A percentile compares a stretch with the other conserved stretches of the same genome.
Conservation (phyloP, 805 yeast genomes). For the Starmerella cellae region DNA sequence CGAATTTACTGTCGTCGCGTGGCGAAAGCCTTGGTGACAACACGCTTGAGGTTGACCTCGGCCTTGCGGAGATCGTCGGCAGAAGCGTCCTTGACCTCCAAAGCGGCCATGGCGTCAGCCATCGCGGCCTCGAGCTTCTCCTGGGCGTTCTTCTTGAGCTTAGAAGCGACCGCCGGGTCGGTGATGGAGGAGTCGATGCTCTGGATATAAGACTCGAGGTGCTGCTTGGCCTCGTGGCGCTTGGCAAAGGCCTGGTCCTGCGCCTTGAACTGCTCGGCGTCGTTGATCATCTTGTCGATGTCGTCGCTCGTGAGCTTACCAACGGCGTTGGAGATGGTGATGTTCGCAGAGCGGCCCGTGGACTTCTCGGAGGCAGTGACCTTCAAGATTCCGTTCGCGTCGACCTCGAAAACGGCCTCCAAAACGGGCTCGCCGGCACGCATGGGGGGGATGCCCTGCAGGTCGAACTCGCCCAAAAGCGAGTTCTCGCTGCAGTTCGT, state of each 20-base stretch:
- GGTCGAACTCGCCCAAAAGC: constrained; percentile 95
- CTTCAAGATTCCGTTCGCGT: constrained; percentile 98
- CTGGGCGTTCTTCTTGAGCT: constrained; percentile 93
- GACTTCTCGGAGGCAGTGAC: constrained; percentile 98
- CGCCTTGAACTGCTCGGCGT: constrained; percentile 98
- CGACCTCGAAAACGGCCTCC: constrained; percentile 97
- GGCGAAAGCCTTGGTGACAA: constrained; percentile 98
- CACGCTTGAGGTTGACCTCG: constrained; percentile 97
- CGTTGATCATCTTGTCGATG: constrained; percentile 95
- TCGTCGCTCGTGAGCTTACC: constrained; percentile 96
- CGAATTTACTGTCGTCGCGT: constrained; percentile 72
- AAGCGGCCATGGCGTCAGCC: constrained; percentile 95
- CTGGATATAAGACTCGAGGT: constrained; percentile 95
- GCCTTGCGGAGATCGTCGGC: constrained; percentile 99
- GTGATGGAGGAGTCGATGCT: constrained; percentile 91
- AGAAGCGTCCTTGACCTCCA: constrained; percentile 89
- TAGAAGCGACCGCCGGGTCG: constrained; percentile 95
- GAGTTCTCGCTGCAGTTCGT: constrained; percentile 97
- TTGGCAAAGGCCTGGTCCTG: constrained; percentile 98
- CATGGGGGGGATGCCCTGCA: constrained; percentile 95
- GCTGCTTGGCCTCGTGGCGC: constrained; percentile 98
- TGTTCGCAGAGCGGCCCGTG: constrained; percentile 96
- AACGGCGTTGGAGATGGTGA: constrained; percentile 97
- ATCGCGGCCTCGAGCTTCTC: constrained; percentile 95
- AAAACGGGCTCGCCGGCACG: constrained; percentile 99